Evolutionary conservation across 345 rosid genomes (phyloP).

Genomic region (Sisymbrium irio): DNA sequence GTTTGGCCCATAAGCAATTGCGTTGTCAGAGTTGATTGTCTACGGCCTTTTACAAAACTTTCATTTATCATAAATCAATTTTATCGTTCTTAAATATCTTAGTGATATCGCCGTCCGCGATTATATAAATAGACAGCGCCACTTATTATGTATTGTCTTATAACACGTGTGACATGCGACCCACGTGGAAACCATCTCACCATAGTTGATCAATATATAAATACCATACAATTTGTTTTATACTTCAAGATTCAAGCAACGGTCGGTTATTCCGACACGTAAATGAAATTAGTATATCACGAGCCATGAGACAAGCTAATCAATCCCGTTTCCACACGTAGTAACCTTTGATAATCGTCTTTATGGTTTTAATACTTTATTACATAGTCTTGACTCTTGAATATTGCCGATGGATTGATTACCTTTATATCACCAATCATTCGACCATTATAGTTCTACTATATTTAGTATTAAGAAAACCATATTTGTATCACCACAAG

Average conservation of each 20-base stretch:
- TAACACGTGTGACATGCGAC: conserved; percentile 25
- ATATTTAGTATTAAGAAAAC: background rate
- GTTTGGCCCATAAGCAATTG: background rate
- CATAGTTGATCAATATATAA: background rate
- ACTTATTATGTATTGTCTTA: background rate
- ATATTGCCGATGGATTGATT: background rate
- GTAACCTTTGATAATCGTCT: background rate
- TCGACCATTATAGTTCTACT: background rate
- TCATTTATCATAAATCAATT: background rate
- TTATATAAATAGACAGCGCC: background rate
- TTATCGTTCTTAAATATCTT: background rate
- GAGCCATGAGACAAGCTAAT: background rate
- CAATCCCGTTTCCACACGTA: conserved; percentile 24
- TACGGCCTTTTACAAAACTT: background rate
- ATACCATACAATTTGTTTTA: background rate
- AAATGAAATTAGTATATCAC: background rate
- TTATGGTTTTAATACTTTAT: background rate
- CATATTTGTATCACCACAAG: background rate
- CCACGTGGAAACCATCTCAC: conserved; percentile 23
- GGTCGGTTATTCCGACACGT: conserved; percentile 21
- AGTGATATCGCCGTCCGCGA: background rate
- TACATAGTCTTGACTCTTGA: background rate
- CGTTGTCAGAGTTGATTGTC: background rate
- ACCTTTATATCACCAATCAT: background rate
- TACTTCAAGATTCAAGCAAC: background rate